Evolutionary conservation across 345 rosid species (phyloP), one percentile per base, ranked within the genome.

Genomic region (Bruguiera gymnorhiza): DNA sequence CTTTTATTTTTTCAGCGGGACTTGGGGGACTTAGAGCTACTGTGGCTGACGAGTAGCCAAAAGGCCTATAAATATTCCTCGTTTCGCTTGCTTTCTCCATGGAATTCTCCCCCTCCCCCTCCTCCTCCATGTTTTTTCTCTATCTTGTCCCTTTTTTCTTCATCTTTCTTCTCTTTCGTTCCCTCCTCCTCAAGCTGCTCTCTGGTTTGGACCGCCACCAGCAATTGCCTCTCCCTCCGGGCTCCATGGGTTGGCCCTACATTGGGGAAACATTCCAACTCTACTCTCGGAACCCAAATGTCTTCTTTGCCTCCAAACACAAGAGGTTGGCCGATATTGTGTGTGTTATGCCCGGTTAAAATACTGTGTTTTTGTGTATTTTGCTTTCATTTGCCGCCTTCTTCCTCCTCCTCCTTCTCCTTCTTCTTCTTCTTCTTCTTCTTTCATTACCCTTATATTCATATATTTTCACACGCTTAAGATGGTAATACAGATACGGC

Each of bases 271-370:
- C 98, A 18, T 86, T 90, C 37, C 90, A 92, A 24, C 90, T 92
- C 63, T 92, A 92, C 83, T 92, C 98, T 18, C 96, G 88, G 62
- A 79, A 92, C 88, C 98, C 98, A 10, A 88, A 87, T 76, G 80
- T 82, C 76, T 92, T 92, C 84, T 92, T 92, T 70, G 84, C 92
- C 18, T 80, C 88, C 0, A 92, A 92, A 73, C 78, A 80, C 18
- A 83, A 80, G 43, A 86, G 86, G 93, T 88, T 46, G 36, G 36
- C 69, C 37, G 10, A 34, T 6, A 34, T 34, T 8, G 43, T 9
- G 9, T 9, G 43, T 37, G 43, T 37, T 9, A 37, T 37, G 9
- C 4, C 43, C 43, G 11, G 43, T 37, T 27, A 27, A 27, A 27
- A 27, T 27, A 27, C 2, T 27, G 29, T 27, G 46, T 11, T 39